Evolutionary conservation across 2,329 filamentous ascomycete species (phyloP).

Genomic region (Cladosporium velox): DNA sequence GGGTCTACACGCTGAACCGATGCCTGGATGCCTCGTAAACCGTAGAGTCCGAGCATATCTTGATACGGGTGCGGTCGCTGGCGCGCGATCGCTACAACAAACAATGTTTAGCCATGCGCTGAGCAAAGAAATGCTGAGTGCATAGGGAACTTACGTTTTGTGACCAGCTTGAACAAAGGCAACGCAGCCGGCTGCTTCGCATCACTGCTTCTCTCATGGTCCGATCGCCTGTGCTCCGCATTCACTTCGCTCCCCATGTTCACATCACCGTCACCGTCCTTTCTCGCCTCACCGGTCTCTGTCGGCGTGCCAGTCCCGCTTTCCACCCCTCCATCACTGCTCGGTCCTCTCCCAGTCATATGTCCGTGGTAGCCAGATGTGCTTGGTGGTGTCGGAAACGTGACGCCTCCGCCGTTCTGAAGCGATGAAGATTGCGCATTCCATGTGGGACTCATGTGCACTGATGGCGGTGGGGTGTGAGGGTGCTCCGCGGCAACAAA

Average conservation of each 20-base stretch:
- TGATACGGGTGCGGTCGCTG: conserved; percentile 59
- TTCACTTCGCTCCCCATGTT: conserved; percentile 40
- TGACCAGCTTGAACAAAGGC: conserved; percentile 33
- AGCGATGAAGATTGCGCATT: conserved; percentile 33
- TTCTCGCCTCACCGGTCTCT: conserved; percentile 29
- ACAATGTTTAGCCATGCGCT: conserved; percentile 40
- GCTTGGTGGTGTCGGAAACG: conserved; percentile 46
- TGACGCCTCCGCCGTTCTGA: conserved; percentile 26
- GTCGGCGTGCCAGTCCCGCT: conserved; percentile 33
- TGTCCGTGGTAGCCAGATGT: conserved; percentile 38
- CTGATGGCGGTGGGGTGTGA: conserved; percentile 52
- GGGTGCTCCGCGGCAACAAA: conserved; percentile 37
- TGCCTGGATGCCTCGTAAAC: conserved; percentile 56
- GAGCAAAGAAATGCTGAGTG: conserved; percentile 28
- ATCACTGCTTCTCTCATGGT: conserved; percentile 46
- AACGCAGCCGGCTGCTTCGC: conserved; percentile 18
- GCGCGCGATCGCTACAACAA: conserved; percentile 42
- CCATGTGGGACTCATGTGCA: conserved; percentile 50
- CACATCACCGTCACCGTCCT: conserved; percentile 47
- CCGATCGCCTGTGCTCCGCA: conserved; percentile 44
- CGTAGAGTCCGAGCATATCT: conserved; percentile 62
- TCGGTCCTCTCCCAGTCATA: conserved; percentile 27
- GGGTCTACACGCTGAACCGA: conserved; percentile 62
- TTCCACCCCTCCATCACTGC: conserved; percentile 30
- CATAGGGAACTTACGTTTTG: conserved; percentile 35